phyloP scores from a whole-genome alignment of 2,329 filamentous ascomycete species.

The Exophiala alcalophila region DNA sequence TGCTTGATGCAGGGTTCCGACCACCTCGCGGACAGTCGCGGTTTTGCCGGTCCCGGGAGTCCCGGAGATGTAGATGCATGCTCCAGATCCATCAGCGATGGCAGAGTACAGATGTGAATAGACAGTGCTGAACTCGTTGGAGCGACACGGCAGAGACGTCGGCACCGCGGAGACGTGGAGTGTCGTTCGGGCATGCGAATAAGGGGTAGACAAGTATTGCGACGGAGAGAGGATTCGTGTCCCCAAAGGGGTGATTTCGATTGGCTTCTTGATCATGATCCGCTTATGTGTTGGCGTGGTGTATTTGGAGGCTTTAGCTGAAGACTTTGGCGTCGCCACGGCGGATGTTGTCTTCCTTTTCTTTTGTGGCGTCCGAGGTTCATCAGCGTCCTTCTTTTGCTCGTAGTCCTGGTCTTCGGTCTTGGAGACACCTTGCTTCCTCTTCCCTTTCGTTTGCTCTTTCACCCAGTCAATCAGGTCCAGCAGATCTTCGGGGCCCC shows the following conservation, averaged over 20 bases:
- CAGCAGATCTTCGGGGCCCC: slow-evolving; percentile 62
- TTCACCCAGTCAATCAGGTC: slow-evolving; percentile 66
- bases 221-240: slow-evolving; percentile 77
- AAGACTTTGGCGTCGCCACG: slow-evolving; percentile 42
- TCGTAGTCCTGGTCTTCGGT: slow-evolving; percentile 26
- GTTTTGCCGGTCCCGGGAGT: slow-evolving; percentile 97
- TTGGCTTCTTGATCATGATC: slow-evolving; percentile 75
- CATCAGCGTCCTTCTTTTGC: slow-evolving; percentile 34
- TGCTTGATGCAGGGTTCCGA: slow-evolving; percentile 81
- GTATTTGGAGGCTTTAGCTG: slow-evolving; percentile 48
- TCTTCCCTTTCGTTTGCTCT: slow-evolving; percentile 62
- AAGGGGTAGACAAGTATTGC: slow-evolving; percentile 71
- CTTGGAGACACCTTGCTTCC: slow-evolving; percentile 20
- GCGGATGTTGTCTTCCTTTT: slow-evolving; percentile 48
- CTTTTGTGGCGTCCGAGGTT: slow-evolving; percentile 55
- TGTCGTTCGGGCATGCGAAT: slow-evolving; percentile 81
- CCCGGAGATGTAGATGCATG: slow-evolving; percentile 99
- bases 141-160: slow-evolving; percentile 81
- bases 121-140: slow-evolving; percentile 85
- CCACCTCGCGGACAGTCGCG: slow-evolving; percentile 92
- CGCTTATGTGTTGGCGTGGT: slow-evolving; percentile 64
- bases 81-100: slow-evolving; percentile 87
- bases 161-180: slow-evolving; percentile 94
- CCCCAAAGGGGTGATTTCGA: slow-evolving; percentile 94
- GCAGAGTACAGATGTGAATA: slow-evolving; percentile 92